Evolutionary conservation across 1,139 yeast genomes (phyloP).

Genomic region (Debaryomyces nepalensis): DNA sequence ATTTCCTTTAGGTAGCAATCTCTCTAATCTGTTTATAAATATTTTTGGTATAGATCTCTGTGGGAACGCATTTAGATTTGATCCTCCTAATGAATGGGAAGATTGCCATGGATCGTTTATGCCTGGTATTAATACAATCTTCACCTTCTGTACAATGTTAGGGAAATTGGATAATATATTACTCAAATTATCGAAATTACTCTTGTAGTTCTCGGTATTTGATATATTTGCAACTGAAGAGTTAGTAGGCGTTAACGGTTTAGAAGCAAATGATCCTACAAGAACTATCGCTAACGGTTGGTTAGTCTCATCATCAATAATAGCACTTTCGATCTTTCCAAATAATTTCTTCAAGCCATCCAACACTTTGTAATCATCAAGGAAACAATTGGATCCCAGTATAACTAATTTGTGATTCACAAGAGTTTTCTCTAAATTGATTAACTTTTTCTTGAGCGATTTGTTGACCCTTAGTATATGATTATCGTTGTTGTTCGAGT

Average conservation of each 20-base stretch:
- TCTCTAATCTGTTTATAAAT: conserved; percentile 68
- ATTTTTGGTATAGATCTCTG: conserved; percentile 69
- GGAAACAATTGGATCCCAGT: conserved; percentile 72
- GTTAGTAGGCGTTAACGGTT: conserved; percentile 58
- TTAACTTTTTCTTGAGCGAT: conserved; percentile 58
- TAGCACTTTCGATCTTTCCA: conserved; percentile 45
- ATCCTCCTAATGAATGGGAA: conserved; percentile 63
- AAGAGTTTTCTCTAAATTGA: conserved; percentile 58
- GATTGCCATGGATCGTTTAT: conserved; percentile 94
- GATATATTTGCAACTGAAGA: conserved; percentile 47
- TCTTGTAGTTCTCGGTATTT: conserved; percentile 63
- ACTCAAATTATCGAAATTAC: conserved; percentile 75
- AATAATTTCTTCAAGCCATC: conserved; percentile 69
- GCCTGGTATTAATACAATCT: conserved; percentile 80
- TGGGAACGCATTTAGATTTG: conserved; percentile 69
- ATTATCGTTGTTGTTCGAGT: conserved; percentile 30
- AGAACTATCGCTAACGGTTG: conserved; percentile 58
- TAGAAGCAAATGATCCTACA: conserved; percentile 66
- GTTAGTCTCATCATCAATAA: conserved; percentile 38
- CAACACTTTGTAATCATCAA: conserved; percentile 62
- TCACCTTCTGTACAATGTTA: conserved; percentile 36
- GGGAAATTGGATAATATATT: conserved; percentile 45
- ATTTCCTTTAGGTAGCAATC: conserved; percentile 65
- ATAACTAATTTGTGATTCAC: conserved; percentile 63
- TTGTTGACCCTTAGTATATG: conserved; percentile 59